Base-by-base conservation (phyloP, 1,139 yeast genomes). In the Pichia sp. region DNA sequence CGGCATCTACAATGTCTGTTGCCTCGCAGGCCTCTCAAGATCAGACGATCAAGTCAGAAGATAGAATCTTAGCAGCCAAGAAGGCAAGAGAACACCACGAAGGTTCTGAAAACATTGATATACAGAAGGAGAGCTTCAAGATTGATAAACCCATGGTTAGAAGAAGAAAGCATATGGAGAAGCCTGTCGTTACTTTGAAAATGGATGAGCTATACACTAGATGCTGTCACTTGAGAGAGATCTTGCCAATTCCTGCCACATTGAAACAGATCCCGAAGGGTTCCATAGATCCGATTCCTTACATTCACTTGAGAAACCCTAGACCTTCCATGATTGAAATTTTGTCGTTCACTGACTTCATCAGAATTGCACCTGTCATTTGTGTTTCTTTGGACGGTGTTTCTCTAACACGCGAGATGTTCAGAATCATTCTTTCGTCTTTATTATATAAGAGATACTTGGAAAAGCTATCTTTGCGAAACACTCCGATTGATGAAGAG, bases 171-270 rank as follows among this genome's bases (percentile, higher is more conserved):
- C 64, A 66, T 9, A 78, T 79, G 59, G 83, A 78, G 42, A 77
- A 74, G 52, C 83, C 83, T 1, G 72, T 77, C 67, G 69, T 74
- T 4, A 68, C 70, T 6, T 55, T 67, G 44, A 68, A 67, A 37
- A 74, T 83, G 51, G 95, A 87, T 61, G 79, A 83, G 42, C 73
- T 91, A 16, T 91, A 91, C 67, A 88, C 97, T 0, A 74, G 97
- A 58, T 90, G 97, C 66, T 91, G 97, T 64, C 98, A 91, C 69
- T 73, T 91, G 56, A 75, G 98, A 51, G 98, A 91, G 63, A 91
- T 91, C 50, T 70, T 91, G 58, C 98, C 98, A 0, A 90, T 91
- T 55, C 95, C 96, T 1, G 96, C 96, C 0, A 89, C 95, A 0
- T 67, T 89, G 61, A 86, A 85, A 62, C 95, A 86, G 62, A 74